A percentile compares a stretch with the other conserved stretches of the same genome.
These are phyloP conservation scores for Coniella vitis DNA, from an alignment of 2,329 filamentous ascomycete genomes.

Conservation along the genomic window DNA sequence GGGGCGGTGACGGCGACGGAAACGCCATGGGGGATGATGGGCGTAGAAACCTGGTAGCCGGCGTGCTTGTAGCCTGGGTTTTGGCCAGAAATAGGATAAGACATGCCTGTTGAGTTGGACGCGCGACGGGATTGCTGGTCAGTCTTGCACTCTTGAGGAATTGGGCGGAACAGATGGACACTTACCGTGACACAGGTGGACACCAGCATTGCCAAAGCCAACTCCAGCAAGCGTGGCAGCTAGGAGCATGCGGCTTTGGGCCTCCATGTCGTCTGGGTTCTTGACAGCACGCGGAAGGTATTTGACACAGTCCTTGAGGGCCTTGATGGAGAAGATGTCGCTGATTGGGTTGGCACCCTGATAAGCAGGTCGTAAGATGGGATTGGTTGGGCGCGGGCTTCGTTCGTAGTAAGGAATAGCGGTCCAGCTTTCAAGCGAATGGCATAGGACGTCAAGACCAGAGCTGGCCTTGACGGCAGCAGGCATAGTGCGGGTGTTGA, in stretches of 20 bases:
- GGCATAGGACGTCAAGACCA: conserved; percentile 90
- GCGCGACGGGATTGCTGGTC: no score
- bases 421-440: conserved; percentile 94
- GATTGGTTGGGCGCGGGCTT: conserved; percentile 76
- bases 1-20: conserved; percentile 91
- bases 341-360: conserved; percentile 97
- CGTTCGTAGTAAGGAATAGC: conserved; percentile 91
- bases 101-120: conserved; percentile 69
- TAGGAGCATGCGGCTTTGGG: conserved; percentile 91
- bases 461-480: conserved; percentile 86
- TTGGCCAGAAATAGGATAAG: conserved; percentile 92
- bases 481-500: conserved; percentile 96
- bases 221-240: conserved; percentile 91
- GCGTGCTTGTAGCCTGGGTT: conserved; percentile 85
- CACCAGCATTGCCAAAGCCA: conserved; percentile 94
- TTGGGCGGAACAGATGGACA: no score
- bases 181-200: conserved; percentile 65
- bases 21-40: conserved; percentile 93
- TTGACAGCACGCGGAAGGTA: conserved; percentile 84
- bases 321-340: conserved; percentile 90
- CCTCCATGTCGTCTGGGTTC: conserved; percentile 86
- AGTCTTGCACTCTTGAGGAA: no score
- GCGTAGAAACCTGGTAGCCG: conserved; percentile 70
- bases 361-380: conserved; percentile 85
- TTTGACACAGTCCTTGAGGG: conserved; percentile 76